These are phyloP conservation scores for Oryza rufipogon DNA, from an alignment of 176 grass and related monocot genomes.

Conservation along the genomic window DNA sequence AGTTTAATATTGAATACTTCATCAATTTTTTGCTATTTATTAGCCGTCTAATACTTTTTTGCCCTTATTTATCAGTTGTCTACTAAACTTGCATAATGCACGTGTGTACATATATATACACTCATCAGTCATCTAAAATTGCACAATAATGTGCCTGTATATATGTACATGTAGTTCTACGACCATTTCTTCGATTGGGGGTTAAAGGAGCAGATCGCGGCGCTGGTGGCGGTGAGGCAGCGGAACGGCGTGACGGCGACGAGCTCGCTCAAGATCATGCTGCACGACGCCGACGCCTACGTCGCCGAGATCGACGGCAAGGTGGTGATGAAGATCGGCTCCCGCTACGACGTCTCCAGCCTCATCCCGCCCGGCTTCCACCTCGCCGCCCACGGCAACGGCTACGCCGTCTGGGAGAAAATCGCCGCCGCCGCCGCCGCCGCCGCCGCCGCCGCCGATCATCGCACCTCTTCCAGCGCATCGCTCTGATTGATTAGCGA, in stretches of 20 bases:
- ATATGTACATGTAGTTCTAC: constrained; percentile 26
- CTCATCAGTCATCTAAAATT: background rate
- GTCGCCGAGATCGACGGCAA: constrained; percentile 46
- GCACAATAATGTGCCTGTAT: background rate
- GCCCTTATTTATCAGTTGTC: too few species aligned
- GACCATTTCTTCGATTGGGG: constrained; percentile 54
- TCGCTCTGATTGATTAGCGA: background rate
- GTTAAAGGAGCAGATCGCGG: constrained; percentile 36
- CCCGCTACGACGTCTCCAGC: constrained; percentile 38
- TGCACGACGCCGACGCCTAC: constrained; percentile 45
- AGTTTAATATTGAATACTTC: too few species aligned
- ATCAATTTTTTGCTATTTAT: too few species aligned
- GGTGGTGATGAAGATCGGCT: constrained; percentile 41
- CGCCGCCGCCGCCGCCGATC: background rate
- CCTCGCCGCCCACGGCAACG: constrained; percentile 26
- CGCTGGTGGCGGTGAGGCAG: constrained; percentile 47
- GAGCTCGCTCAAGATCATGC: constrained; percentile 39
- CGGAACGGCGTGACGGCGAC: constrained; percentile 38
- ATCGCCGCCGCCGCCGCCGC: background rate
- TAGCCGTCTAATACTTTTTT: too few species aligned
- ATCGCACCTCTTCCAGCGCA: too few species aligned
- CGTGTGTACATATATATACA: background rate
- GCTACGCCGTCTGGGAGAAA: constrained; percentile 57
- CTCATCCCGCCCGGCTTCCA: constrained; percentile 32
- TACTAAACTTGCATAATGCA: background rate